A percentile compares a stretch with the other conserved stretches of the same genome.
Conservation (phyloP, 2,329 filamentous ascomycete genomes). For the Alternaria viburni region DNA sequence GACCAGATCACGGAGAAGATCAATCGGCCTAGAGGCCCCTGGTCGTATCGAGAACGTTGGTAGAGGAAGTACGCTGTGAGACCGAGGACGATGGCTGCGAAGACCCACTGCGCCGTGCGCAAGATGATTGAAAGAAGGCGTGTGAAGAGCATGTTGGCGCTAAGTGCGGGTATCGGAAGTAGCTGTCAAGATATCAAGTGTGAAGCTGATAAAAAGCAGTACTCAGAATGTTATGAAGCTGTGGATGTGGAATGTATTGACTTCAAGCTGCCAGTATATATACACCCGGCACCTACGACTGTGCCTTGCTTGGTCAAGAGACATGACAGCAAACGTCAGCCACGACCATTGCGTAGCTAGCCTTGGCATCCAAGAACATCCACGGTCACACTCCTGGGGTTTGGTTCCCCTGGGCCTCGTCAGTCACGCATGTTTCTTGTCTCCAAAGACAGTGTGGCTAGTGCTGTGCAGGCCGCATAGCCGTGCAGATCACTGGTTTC, state of each 20-base stretch:
- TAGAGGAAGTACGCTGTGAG: slow-evolving; percentile 34
- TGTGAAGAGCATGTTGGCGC: slow-evolving; percentile 41
- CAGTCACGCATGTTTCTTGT: slow-evolving; percentile 6
- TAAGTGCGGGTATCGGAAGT: neutral
- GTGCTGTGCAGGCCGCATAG: slow-evolving; percentile 7
- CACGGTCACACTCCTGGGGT: slow-evolving; percentile 2
- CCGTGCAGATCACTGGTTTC: slow-evolving; percentile 5
- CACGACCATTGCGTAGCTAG: slow-evolving; percentile 19
- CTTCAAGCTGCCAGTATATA: slow-evolving; percentile 4
- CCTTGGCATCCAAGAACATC: neutral
- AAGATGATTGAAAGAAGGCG: slow-evolving; percentile 64
- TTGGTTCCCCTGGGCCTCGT: slow-evolving; percentile 8
- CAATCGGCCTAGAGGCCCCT: slow-evolving; percentile 67
- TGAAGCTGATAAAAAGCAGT: neutral
- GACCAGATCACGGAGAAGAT: slow-evolving; percentile 79
- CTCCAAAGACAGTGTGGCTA: slow-evolving; percentile 6
- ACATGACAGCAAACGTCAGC: slow-evolving; percentile 16
- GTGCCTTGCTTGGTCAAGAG: slow-evolving; percentile 1
- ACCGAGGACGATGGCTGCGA: slow-evolving; percentile 64
- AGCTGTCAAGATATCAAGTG: neutral
- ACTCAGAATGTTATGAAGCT: neutral
- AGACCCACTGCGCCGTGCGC: slow-evolving; percentile 69
- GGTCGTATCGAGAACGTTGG: slow-evolving; percentile 46
- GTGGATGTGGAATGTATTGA: neutral
- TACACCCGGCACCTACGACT: neutral